These are phyloP conservation scores for Pistacia vera DNA, from an alignment of 345 rosid genomes.

Conservation along the genomic window DNA sequence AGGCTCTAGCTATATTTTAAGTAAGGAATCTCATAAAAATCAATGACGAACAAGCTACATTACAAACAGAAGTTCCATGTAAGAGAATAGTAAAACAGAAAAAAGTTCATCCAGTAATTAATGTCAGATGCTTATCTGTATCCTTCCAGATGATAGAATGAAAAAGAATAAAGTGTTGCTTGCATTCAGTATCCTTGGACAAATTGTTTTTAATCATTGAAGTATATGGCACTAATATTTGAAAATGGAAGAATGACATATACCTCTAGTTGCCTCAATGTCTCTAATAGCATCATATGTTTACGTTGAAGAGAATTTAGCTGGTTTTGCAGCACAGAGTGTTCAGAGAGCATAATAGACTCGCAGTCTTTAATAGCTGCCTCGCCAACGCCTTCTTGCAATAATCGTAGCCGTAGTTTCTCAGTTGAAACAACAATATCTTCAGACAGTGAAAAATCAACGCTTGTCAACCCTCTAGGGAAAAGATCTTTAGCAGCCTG, in stretches of 20 bases:
- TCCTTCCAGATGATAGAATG: background rate
- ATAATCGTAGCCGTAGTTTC: constrained; percentile 68
- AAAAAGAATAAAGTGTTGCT: no score
- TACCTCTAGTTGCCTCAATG: constrained; percentile 94
- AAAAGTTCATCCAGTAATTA: no score
- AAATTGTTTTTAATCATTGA: background rate
- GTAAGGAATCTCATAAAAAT: no score
- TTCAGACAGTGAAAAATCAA: constrained; percentile 64
- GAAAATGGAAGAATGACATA: constrained; percentile 15
- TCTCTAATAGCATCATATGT: constrained; percentile 69
- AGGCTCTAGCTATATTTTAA: background rate
- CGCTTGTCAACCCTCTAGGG: constrained; percentile 66
- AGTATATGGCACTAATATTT: background rate
- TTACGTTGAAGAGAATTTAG: constrained; percentile 64
- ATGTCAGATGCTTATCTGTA: background rate
- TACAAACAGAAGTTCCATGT: no score
- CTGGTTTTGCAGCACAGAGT: constrained; percentile 72
- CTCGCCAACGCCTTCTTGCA: constrained; percentile 82
- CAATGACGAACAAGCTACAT: no score
- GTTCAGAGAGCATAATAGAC: constrained; percentile 80
- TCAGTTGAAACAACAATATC: constrained; percentile 85
- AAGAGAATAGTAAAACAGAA: no score
- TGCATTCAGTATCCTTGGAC: no score
- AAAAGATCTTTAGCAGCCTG: constrained; percentile 83
- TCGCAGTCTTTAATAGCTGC: constrained; percentile 76